A percentile compares a stretch with the other conserved stretches of the same genome.
Evolutionary conservation across 345 rosid genomes (phyloP).

Genomic region (Litchi chinensis): DNA sequence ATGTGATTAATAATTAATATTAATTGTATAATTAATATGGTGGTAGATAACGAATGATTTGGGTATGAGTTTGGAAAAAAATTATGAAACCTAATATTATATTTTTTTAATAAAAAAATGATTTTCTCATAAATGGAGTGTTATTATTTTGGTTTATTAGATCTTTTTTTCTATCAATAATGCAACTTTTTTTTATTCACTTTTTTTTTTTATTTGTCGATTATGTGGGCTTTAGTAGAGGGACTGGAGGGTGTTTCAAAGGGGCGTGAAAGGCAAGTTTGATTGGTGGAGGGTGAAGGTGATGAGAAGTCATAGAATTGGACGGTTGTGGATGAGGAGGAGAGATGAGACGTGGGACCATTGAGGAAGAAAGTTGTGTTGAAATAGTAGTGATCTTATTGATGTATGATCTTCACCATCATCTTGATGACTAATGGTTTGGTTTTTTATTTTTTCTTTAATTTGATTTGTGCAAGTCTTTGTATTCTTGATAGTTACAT

Average conservation of each 20-base stretch:
- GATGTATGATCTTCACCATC: background rate
- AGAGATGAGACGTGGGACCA: background rate
- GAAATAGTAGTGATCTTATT: background rate
- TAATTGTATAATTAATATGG: too few relatives aligned
- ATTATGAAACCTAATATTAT: too few relatives aligned
- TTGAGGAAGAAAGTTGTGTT: background rate
- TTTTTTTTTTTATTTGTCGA: background rate
- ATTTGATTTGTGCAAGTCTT: background rate
- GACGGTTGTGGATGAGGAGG: background rate
- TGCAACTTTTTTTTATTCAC: background rate
- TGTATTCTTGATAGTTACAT: background rate
- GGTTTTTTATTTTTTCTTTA: background rate
- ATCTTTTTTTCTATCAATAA: slow-evolving; percentile 21
- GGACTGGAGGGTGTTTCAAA: accelerated
- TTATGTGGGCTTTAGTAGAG: background rate
- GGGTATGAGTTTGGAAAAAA: too few relatives aligned
- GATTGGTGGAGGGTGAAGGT: slow-evolving; percentile 4
- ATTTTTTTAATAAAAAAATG: too few relatives aligned
- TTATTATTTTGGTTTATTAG: background rate
- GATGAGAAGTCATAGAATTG: background rate
- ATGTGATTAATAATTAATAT: too few relatives aligned
- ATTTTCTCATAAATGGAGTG: background rate
- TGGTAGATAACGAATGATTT: too few relatives aligned
- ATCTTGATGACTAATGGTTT: background rate
- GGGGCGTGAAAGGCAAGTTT: background rate